Base-by-base conservation (phyloP, 306 rosid genomes). In the Alnus rubra region DNA sequence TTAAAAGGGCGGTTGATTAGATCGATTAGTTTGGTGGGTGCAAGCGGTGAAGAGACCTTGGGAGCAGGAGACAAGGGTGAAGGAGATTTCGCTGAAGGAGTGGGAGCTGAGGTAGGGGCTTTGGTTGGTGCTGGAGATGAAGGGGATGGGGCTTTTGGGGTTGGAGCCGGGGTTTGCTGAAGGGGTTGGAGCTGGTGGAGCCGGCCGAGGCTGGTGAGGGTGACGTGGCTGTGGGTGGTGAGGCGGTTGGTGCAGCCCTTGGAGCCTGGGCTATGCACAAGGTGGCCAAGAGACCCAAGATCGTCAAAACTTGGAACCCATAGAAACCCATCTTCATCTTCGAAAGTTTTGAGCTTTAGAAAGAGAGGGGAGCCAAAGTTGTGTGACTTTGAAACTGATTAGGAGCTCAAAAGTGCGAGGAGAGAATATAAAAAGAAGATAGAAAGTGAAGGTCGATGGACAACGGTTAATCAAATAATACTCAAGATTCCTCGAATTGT, bases 211-310 rank as follows among this genome's bases (percentile, higher is more conserved):
- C 47, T 8, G 75, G 67, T 2, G 83, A 76, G 23, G 79, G 75
- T 5, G 82, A 18, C 3, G 81, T 55, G 5, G 90, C 2, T 31
- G 89, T 71, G 31, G 89, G 92, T 19, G 90, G 74, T 58, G 88
- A 4, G 65, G 51, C 81, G 23, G 79, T 12, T 14, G 97, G 96
- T 49, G 98, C 78, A 0, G 73, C 71, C 0, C 79, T 50, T 0
- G 98, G 98, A 33, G 97, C 88, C 68, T 95, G 98, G 1, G 98
- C 98, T 44, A 91, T 35, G 83, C 86, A 88, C 0, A 94, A 84
- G 4, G 92, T 72, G 67, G 92, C 98, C 69, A 95, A 78, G 9
- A 92, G 88, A 12, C 87, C 90, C 1, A 91, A 79, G 62, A 95
- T 35, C 51, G 92, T 42, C 13, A 94, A 50, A 65, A 88, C 31